phyloP scores from a whole-genome alignment of 2,329 filamentous ascomycete species.

The Akanthomyces lecanii region DNA sequence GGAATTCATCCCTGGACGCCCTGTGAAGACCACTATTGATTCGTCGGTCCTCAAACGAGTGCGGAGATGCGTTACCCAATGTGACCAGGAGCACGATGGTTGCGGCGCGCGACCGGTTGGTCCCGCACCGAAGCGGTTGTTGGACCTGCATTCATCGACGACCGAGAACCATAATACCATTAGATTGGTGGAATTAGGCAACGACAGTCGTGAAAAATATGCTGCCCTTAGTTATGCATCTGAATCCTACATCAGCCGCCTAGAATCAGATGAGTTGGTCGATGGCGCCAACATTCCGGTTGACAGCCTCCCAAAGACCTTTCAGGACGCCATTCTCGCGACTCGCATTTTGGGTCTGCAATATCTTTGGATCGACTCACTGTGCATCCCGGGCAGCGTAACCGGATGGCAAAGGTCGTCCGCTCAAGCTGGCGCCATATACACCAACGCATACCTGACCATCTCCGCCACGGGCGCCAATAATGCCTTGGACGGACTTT shows the following conservation, averaged over 20 bases:
- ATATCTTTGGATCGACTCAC: constrained; percentile 17
- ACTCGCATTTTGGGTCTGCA: background rate
- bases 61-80: background rate
- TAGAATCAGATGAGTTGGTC: background rate
- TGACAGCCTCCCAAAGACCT: constrained; percentile 2
- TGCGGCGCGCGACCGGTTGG: background rate
- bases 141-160: background rate
- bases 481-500: background rate
- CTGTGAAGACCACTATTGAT: background rate
- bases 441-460: constrained; percentile 6
- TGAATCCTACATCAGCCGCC: background rate
- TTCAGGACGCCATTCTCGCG: constrained; percentile 13
- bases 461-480: constrained; percentile 4
- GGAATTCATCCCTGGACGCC: background rate
- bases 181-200: background rate
- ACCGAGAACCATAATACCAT: background rate
- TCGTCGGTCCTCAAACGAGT: background rate
- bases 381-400: background rate
- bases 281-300: background rate
- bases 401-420: background rate
- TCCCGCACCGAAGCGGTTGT: background rate
- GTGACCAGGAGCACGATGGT: background rate
- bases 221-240: background rate
- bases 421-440: background rate
- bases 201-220: background rate